Evolutionary conservation across 352 stramenopile species (phyloP).

Genomic region (Pythium guiyangense): DNA sequence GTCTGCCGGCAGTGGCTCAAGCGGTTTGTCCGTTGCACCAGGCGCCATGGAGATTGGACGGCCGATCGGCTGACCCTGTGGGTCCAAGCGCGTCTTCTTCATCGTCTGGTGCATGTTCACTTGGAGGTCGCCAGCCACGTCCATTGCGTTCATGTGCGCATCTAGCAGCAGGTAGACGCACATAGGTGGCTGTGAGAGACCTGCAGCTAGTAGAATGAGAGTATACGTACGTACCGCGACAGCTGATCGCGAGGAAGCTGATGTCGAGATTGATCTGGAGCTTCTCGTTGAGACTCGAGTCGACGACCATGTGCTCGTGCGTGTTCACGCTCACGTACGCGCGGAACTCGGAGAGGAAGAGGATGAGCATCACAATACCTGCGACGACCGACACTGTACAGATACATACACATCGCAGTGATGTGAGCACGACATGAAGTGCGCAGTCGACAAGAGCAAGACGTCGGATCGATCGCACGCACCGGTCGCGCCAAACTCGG

Average conservation of each 20-base stretch:
- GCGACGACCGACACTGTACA: slow-evolving; percentile 74
- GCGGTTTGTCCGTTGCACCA: slow-evolving; percentile 20
- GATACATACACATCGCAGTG: slow-evolving; percentile 1
- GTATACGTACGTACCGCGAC: slow-evolving; percentile 45
- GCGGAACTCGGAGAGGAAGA: slow-evolving; percentile 90
- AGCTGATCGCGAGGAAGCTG: slow-evolving; percentile 96
- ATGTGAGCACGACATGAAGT: neutral
- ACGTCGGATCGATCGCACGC: no score
- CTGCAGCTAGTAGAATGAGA: neutral
- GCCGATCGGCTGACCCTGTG: slow-evolving; percentile 64
- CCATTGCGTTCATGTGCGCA: slow-evolving; percentile 98
- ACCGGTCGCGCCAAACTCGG: slow-evolving; percentile 86
- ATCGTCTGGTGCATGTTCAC: slow-evolving; percentile 95
- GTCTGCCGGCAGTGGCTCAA: slow-evolving; percentile 52
- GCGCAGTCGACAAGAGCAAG: neutral
- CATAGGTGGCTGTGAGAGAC: neutral
- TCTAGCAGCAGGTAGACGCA: slow-evolving; percentile 35
- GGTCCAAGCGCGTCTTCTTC: slow-evolving; percentile 88
- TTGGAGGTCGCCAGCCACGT: slow-evolving; percentile 97
- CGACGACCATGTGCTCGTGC: slow-evolving; percentile 94
- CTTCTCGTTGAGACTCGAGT: slow-evolving; percentile 93
- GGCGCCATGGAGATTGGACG: slow-evolving; percentile 38
- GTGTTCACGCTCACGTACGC: slow-evolving; percentile 77
- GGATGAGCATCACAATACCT: slow-evolving; percentile 82
- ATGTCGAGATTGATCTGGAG: slow-evolving; percentile 98